Conservation (phyloP, 2,329 filamentous ascomycete genomes). For the Lasiodiplodia sp. region DNA sequence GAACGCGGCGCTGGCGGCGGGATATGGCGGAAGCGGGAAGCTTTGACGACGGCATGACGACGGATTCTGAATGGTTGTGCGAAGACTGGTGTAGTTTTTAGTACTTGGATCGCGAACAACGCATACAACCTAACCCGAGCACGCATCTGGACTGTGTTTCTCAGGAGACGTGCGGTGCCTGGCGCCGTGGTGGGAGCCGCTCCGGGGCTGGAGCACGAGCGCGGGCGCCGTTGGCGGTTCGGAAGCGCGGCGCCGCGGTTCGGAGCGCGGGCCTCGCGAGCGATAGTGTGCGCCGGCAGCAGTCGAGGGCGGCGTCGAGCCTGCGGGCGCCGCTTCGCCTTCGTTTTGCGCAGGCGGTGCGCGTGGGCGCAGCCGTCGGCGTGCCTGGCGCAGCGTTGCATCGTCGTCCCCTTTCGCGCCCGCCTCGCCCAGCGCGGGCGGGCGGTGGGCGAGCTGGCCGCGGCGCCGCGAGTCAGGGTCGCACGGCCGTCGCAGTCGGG, state of each 20-base stretch:
- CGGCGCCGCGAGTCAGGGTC: conserved; percentile 2
- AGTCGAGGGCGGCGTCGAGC: not conserved
- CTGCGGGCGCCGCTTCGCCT: not conserved
- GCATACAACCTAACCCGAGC: conserved; percentile 13
- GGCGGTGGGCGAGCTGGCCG: not conserved
- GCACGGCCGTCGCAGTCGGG: not conserved
- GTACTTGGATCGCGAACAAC: conserved; percentile 24
- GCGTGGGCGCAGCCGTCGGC: not conserved
- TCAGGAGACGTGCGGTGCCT: conserved; percentile 13
- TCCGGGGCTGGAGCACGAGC: not conserved
- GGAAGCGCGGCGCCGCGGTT: not conserved
- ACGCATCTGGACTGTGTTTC: conserved; percentile 16
- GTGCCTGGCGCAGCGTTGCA: not conserved
- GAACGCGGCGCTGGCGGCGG: conserved; percentile 3
- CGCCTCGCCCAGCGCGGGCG: not conserved
- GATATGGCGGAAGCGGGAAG: conserved; percentile 14
- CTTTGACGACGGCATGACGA: conserved; percentile 15
- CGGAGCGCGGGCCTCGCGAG: not conserved
- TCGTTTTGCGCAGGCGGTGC: not conserved
- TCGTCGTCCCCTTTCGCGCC: not conserved
- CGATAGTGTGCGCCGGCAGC: not conserved
- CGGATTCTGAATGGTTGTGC: not conserved
- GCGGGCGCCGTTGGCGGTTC: not conserved
- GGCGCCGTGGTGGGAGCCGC: not conserved
- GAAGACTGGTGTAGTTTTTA: conserved; percentile 3